Evolutionary conservation across 192 early-diverging fungal species (phyloP), one percentile per base, ranked within the genome.

Genomic region (Backusella sp.): DNA sequence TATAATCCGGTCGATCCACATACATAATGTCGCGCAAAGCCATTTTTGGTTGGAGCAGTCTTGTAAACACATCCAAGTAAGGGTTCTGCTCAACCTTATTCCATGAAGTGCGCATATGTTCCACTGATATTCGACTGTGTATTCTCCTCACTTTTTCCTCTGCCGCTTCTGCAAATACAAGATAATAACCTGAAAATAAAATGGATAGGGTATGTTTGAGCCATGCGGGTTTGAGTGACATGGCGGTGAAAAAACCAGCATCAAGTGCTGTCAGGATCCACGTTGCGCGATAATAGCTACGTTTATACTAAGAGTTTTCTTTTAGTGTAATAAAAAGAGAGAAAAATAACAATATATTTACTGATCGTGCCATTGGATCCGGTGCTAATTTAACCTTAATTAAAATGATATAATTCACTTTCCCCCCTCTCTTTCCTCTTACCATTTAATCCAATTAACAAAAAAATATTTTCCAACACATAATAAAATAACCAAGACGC

Each of bases 251-350:
- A 83, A 97, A 97, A 0, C 96, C 97, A 2, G 96, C 97, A 74
- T 99, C 97, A n/a, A 97, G 81, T 3, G 93, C 94, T 0, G 94
- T 95, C 66, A 96, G 79, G 39, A 97, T 82, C 92, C 94, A 97
- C 0, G 96, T 91, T 14, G 94, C 94, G 17, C 97, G 90, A 76
- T 94, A 97, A 81, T 94, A 99, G 82, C 89, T 95, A 14, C 91
- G 89, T 42, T 92, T 96, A 84, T 99, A 99, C 86, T 92, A 84
- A 17, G 39, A 34, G 15, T 2, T 39, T n/a, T 73, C 52, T 21
- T 44, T 44, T 12, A 62, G 4, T 53, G 11, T 19, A 49, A 76
- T 36, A 67, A 74, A 21, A 53, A 44, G 62, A 71, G 30, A 26
- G 6, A 62, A 3, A 14, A 41, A 65, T 42, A 2, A 32, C 32